Evolutionary conservation across 805 yeast genomes (phyloP), one percentile per base, ranked within the genome.

Genomic region (Lachancea kluyveri): DNA sequence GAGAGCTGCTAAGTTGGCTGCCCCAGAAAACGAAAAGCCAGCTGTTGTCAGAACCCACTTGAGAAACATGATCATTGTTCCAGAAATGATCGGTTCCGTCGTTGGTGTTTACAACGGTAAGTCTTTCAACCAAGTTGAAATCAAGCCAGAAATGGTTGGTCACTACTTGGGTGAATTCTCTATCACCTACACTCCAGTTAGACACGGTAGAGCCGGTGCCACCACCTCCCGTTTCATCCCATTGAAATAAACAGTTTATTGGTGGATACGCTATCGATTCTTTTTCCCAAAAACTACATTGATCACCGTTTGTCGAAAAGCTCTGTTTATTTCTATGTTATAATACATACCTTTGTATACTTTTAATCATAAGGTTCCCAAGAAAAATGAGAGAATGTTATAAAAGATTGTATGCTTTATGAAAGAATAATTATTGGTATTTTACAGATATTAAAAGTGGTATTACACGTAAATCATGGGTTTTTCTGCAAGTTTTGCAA

Each of bases 81-180:
- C 99, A 73, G 99, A 92, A 79, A 92, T 92, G 98, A 87, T 92
- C 61, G 98, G 98, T 67, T 86, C 96, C 45, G 94, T 90, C 54
- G 79, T 92, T 58, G 96, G 96, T 74, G 83, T 92, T 59, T 92
- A 92, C 95, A 92, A 92, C 80, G 99, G 99, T 76, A 92, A 92
- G 78, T 85, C 76, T 59, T 92, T 92, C 94, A 90, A 90, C 94
- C 83, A 80, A 60, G 96, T 92, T 69, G 99, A 92, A 72, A 74
- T 92, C 73, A 87, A 76, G 71, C 96, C 98, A 64, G 99, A 92
- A 78, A 92, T 92, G 98, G 88, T 90, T 67, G 97, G 98, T 68
- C 96, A 90, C 83, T 92, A 92, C 94, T 84, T 92, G 62, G 99
- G 96, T 76, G 99, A 92, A 78, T 92, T 92, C 86, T 90, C 98